These are phyloP conservation scores for Parathielavia appendiculata DNA, from an alignment of 495 filamentous ascomycete genomes.

Conservation along the genomic window DNA sequence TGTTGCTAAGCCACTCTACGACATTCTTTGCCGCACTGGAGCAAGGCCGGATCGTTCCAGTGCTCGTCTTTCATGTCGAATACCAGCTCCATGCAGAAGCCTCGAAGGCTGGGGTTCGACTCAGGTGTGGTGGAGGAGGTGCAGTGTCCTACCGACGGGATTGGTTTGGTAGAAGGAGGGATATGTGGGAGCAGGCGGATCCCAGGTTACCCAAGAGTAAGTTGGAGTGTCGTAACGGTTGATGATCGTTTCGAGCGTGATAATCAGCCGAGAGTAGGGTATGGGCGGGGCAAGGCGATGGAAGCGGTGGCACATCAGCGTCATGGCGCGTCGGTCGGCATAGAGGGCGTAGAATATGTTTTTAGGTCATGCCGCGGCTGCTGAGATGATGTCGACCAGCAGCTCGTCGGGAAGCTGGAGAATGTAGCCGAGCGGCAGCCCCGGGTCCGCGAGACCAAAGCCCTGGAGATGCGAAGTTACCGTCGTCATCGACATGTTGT, in stretches of 20 bases:
- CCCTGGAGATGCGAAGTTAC: too few species aligned
- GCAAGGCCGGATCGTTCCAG: neutral
- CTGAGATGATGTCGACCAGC: neutral
- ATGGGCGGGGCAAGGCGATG: neutral
- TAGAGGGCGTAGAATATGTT: neutral
- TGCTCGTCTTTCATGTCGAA: neutral
- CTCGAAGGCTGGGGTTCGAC: neutral
- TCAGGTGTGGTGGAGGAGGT: neutral
- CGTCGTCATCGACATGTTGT: too few species aligned
- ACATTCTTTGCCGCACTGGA: neutral
- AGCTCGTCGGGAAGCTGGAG: constrained; percentile 1
- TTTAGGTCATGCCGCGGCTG: neutral
- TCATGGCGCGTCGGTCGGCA: neutral
- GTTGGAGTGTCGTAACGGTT: too few species aligned
- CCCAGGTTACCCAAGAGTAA: neutral
- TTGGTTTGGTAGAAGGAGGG: neutral
- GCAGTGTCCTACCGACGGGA: neutral
- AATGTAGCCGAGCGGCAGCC: neutral
- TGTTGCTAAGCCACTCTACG: too few species aligned
- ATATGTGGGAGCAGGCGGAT: neutral
- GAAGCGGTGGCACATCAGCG: constrained; percentile 2
- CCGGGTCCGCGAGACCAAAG: too few species aligned
- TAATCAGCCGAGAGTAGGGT: neutral
- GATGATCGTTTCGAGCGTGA: neutral
- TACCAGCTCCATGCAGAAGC: neutral